phyloP scores from a whole-genome alignment of 805 yeast species.

The Starmerella etchellsii region DNA sequence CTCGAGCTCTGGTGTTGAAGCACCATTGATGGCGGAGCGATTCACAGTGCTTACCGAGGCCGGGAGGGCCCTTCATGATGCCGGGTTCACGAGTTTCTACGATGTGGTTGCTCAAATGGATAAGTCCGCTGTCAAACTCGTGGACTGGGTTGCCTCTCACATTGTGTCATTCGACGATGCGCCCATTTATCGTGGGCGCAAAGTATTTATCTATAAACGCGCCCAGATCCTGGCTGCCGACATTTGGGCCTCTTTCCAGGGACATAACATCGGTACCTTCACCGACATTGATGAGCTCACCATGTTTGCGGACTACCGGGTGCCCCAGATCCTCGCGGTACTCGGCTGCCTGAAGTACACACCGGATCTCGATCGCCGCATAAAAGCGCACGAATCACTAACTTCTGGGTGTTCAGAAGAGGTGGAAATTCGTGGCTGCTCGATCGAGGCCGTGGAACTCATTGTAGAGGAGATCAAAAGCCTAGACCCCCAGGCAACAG shows the following conservation, averaged over 20 bases:
- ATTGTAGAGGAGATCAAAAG: conserved; percentile 22
- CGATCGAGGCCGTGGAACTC: conserved; percentile 33
- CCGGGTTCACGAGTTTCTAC: conserved; percentile 17
- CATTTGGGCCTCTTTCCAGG: conserved; percentile 34
- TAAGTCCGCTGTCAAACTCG: conserved; percentile 27
- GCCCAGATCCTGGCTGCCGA: conserved; percentile 35
- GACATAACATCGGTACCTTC: conserved; percentile 28
- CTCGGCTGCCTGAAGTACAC: conserved; percentile 30
- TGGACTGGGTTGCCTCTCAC: conserved; percentile 22
- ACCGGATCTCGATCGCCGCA: conserved; percentile 16
- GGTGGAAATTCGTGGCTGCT: conserved; percentile 33
- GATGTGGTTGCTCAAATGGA: conserved; percentile 21
- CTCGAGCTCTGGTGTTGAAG: conserved; percentile 24
- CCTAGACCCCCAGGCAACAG: conserved; percentile 13
- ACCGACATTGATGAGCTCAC: conserved; percentile 31
- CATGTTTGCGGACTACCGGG: conserved; percentile 38
- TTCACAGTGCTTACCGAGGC: conserved; percentile 28
- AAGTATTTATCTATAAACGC: conserved; percentile 29
- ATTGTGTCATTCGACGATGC: conserved; percentile 29
- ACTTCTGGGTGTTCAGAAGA: conserved; percentile 28
- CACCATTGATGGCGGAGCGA: conserved; percentile 30
- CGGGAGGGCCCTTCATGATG: conserved; percentile 22
- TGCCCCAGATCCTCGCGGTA: conserved; percentile 32
- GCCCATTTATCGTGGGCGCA: conserved; percentile 22
- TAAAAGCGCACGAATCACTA: conserved; percentile 20